phyloP scores from a whole-genome alignment of 2,329 filamentous ascomycete genomes.

The Harringtonia aguacate region DNA sequence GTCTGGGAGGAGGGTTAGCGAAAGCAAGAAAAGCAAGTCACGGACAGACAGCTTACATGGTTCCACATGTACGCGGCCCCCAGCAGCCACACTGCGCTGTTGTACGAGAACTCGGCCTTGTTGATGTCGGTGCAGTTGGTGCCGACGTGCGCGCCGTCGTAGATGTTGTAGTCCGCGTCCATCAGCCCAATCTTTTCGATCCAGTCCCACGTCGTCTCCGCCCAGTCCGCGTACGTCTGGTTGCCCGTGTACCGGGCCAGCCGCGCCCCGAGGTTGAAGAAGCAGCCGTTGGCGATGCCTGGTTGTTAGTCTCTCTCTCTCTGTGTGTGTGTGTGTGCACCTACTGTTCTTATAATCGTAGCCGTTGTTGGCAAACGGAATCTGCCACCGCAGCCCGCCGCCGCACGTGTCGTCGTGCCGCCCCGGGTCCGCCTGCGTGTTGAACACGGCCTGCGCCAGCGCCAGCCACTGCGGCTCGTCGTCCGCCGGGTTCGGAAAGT shows the following conservation, averaged over 20 bases:
- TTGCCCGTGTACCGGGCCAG: constrained; percentile 52
- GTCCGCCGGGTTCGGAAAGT: constrained; percentile 33
- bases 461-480: constrained; percentile 36
- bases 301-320: background rate
- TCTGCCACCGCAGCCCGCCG: constrained; percentile 59
- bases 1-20: constrained; percentile 4
- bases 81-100: constrained; percentile 38
- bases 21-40: background rate
- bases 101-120: constrained; percentile 44
- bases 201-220: constrained; percentile 48
- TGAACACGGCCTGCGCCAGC: constrained; percentile 48
- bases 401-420: constrained; percentile 45
- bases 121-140: constrained; percentile 42
- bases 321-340: background rate
- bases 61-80: constrained; percentile 52
- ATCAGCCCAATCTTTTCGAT: constrained; percentile 36
- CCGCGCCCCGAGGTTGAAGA: constrained; percentile 43
- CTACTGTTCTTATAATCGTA: constrained; percentile 51
- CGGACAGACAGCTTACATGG: constrained; percentile 18
- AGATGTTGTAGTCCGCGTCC: constrained; percentile 44
- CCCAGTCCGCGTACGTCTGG: constrained; percentile 43
- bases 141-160: constrained; percentile 41
- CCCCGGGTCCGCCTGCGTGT: constrained; percentile 32
- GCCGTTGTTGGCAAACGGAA: constrained; percentile 50
- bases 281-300: constrained; percentile 33